Conservation (phyloP, 495 filamentous ascomycete genomes). For the Penicillium maclennaniae region DNA sequence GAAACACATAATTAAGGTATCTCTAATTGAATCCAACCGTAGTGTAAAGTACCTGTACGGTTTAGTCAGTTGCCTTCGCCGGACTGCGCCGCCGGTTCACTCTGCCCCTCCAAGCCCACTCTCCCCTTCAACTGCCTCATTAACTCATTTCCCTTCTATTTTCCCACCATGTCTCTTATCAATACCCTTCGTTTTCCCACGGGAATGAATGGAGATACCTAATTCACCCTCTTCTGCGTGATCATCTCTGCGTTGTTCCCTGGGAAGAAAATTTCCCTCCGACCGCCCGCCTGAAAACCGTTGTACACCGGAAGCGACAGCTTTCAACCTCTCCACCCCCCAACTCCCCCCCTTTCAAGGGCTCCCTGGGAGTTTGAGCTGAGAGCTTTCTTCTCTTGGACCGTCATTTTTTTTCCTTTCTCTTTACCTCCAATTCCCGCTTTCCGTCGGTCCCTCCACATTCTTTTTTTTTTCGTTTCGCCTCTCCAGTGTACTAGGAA, state of each 20-base stretch:
- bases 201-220: constrained; percentile 47
- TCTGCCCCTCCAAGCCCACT: constrained; percentile 30
- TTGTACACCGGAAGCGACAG: constrained; percentile 4
- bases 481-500: constrained; percentile 1
- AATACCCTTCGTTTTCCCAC: constrained; percentile 31
- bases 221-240: constrained; percentile 13
- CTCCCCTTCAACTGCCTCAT: constrained; percentile 24
- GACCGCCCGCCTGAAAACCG: constrained; percentile 20
- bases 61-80: constrained; percentile 18
- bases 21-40: background rate
- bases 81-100: constrained; percentile 22
- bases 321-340: constrained; percentile 8
- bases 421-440: background rate
- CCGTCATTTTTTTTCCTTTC: constrained; percentile 8
- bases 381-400: background rate
- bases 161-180: constrained; percentile 37
- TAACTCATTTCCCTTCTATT: constrained; percentile 25
- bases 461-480: constrained; percentile 2
- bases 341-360: constrained; percentile 1
- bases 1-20: too few species aligned
- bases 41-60: constrained; percentile 7
- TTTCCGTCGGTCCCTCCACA: background rate
- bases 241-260: constrained; percentile 9
- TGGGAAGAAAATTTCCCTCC: constrained; percentile 32
- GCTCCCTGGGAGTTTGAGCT: constrained; percentile 18